Evolutionary conservation across 108 stramenopile genomes (phyloP), one percentile per base, ranked within the genome.

Genomic region (Discostella pseudostelligera): DNA sequence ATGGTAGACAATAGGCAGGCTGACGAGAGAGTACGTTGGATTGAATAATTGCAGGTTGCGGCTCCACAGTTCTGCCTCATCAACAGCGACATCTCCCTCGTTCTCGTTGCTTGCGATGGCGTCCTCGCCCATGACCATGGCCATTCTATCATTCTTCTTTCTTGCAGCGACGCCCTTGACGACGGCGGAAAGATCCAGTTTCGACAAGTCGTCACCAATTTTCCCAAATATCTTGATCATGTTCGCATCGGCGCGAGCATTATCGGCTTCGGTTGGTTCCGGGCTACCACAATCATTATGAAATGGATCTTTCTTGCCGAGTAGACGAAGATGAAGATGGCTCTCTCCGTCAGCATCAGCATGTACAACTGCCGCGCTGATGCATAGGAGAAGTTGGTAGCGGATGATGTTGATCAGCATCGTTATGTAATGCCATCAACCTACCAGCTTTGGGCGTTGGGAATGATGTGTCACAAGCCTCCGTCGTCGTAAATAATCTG

Each of bases 1-100:
- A 16, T 62, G 60, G 37, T 62, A 62, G 46, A 62, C 60, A 2
- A 62, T 62, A 13, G 60, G 60, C 46, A 62, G 7, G 37, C 3
- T 22, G 12, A 48, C 43, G 12, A 62, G 60, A 8, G 14, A 14
- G 37, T 62, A 62, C 13, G 28, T 42, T n/a, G 43, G 47, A 45
- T 8, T 62, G n/a, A n/a, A n/a, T 12, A 32, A 32, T 32, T 3
- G 4, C 3, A 32, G 32, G 5, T 32, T 32, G 32, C 32, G 32
- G 5, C 5, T 32, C 32, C 32, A 32, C 32, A 32, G 32, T 3
- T 32, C 32, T 32, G 32, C 32, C 3, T 4, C 5, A 32, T 3
- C 32, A 32, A 32, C 5, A 32, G 4, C 32, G 5, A 5, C 5
- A 32, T 5, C 32, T 32, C 32, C 5, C 32, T 32, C 32, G 5